These are phyloP conservation scores for Silene vulgaris DNA, from an alignment of 179 eudicot species.

Conservation along the genomic window DNA sequence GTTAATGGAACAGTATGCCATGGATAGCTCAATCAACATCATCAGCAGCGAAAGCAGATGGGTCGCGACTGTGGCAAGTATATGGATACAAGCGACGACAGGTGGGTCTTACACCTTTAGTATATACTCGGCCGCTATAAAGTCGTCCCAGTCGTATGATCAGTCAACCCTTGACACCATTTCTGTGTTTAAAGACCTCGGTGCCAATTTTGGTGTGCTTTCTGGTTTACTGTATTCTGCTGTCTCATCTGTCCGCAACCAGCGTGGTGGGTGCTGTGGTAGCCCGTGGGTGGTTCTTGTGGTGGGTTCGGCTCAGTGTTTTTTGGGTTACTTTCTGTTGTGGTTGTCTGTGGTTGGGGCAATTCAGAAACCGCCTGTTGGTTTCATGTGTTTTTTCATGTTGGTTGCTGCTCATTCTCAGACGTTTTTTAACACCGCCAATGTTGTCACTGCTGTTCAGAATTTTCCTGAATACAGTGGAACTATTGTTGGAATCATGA, in stretches of 20 bases:
- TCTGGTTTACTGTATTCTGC: too few relatives aligned
- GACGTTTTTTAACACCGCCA: slow-evolving; percentile 75
- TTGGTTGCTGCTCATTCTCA: slow-evolving; percentile 62
- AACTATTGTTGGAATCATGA: slow-evolving; percentile 91
- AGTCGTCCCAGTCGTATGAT: too few relatives aligned
- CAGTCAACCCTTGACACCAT: too few relatives aligned
- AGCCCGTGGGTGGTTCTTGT: slow-evolving; percentile 64
- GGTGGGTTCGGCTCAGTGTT: slow-evolving; percentile 63
- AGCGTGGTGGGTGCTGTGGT: slow-evolving; percentile 10
- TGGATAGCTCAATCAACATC: slow-evolving; percentile 14
- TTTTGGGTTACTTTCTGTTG: slow-evolving; percentile 59
- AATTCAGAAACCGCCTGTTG: slow-evolving; percentile 48
- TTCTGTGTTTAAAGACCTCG: too few relatives aligned
- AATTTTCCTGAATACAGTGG: slow-evolving; percentile 69
- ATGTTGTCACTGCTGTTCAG: slow-evolving; percentile 80
- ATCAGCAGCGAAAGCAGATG: slow-evolving; percentile 7
- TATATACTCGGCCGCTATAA: too few relatives aligned
- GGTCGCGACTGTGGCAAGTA: too few relatives aligned
- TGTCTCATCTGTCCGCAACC: not conserved
- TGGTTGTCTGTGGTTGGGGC: slow-evolving; percentile 62
- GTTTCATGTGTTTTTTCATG: slow-evolving; percentile 54
- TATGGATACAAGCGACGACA: too few relatives aligned
- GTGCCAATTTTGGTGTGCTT: too few relatives aligned
- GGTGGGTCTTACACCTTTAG: too few relatives aligned
- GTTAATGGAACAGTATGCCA: not conserved